Conservation (phyloP, 139 green algal genomes). For the Medakamo hakoo region DNA sequence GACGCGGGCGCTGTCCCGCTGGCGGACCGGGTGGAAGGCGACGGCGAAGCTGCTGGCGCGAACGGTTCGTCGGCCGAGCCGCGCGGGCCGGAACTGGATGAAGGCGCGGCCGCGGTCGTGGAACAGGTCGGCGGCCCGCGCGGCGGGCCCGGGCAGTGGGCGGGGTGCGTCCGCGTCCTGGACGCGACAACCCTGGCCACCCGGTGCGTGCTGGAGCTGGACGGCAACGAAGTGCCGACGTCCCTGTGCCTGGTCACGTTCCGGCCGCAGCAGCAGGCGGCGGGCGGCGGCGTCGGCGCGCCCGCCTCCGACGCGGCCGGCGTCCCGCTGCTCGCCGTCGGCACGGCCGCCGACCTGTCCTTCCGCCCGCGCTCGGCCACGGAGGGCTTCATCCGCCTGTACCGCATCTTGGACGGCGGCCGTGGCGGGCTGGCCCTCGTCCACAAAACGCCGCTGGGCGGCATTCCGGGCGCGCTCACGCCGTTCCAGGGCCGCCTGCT, state of each 20-base stretch:
- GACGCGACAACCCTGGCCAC: constrained; percentile 44
- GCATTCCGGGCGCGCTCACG: constrained; percentile 56
- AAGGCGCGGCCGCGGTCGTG: constrained; percentile 46
- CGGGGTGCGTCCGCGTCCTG: constrained; percentile 74
- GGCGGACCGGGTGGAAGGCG: constrained; percentile 27
- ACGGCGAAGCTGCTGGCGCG: background rate
- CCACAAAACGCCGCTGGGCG: constrained; percentile 70
- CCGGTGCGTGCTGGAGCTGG: constrained; percentile 42
- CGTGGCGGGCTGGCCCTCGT: constrained; percentile 62
- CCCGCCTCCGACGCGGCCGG: constrained; percentile 12
- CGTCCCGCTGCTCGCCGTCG: constrained; percentile 75
- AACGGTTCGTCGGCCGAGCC: background rate
- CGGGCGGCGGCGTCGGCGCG: no score
- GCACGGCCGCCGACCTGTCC: constrained; percentile 56
- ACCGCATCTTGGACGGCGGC: constrained; percentile 51
- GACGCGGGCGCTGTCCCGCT: constrained; percentile 58
- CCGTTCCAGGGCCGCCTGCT: constrained; percentile 81
- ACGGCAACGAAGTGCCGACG: constrained; percentile 60
- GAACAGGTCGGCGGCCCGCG: constrained; percentile 65
- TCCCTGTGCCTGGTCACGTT: constrained; percentile 57
- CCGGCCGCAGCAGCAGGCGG: no score
- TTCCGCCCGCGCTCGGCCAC: constrained; percentile 64
- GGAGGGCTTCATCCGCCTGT: constrained; percentile 60
- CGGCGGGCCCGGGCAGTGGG: constrained; percentile 60
- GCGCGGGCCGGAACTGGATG: constrained; percentile 52